phyloP scores from a whole-genome alignment of 1,284 basidiomycete genomes.

The Papiliotrema terrestris region DNA sequence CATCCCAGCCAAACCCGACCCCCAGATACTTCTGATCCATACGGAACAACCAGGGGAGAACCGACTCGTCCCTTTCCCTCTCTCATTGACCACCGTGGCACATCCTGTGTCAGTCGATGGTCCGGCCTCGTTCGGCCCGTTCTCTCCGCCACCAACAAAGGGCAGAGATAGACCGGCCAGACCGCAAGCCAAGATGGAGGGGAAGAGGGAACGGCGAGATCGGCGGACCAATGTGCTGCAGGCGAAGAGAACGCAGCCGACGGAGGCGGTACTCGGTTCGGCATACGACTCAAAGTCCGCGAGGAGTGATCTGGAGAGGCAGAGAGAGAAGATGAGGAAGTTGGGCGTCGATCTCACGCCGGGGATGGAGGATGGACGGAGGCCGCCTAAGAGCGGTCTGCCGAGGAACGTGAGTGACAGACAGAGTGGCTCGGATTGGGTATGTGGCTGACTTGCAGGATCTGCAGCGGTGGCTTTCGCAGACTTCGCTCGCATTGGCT shows the following conservation, averaged over 20 bases:
- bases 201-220: not conserved
- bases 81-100: not conserved
- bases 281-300: not conserved
- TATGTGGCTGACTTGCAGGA: not conserved
- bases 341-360: slow-evolving; percentile 7
- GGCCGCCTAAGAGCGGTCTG: slow-evolving; percentile 7
- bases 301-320: not conserved
- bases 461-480: not conserved
- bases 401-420: slow-evolving; percentile 1
- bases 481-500: not conserved
- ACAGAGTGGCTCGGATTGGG: no score
- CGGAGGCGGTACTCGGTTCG: not conserved
- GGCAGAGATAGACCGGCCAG: not conserved
- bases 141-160: not conserved
- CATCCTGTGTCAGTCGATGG: not conserved
- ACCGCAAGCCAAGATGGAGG: not conserved
- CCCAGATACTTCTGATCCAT: no score
- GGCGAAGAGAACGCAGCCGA: not conserved
- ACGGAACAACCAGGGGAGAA: no score
- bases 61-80: not conserved
- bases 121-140: not conserved
- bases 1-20: no score
- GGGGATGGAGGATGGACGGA: slow-evolving; percentile 1
- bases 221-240: not conserved
- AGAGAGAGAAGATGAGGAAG: not conserved